phyloP scores from a whole-genome alignment of 352 stramenopile species.

The Pythium monospermum region DNA sequence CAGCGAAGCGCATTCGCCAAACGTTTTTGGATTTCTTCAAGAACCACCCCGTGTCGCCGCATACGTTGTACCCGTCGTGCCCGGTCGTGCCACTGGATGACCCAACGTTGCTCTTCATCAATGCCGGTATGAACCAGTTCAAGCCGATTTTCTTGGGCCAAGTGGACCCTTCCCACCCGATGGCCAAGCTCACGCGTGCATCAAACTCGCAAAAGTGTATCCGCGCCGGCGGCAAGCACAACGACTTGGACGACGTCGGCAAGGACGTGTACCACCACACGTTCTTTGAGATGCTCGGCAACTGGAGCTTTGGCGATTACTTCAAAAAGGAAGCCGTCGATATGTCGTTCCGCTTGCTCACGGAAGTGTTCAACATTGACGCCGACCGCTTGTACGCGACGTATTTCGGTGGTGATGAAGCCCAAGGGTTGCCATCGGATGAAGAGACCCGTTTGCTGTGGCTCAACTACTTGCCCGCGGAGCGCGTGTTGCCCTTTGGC shows the following conservation, averaged over 20 bases:
- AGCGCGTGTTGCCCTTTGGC: conserved; percentile 91
- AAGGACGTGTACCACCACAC: conserved; percentile 99
- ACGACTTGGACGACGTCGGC: conserved; percentile 99
- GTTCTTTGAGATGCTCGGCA: conserved; percentile 99
- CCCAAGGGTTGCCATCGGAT: conserved; percentile 75
- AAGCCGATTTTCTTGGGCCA: conserved; percentile 99
- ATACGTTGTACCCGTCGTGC: conserved; percentile 96
- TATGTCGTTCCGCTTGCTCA: conserved; percentile 96
- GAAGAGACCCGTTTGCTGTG: conserved; percentile 91
- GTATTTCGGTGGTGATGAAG: conserved; percentile 97
- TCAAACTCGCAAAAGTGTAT: conserved; percentile 99
- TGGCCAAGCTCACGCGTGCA: conserved; percentile 90
- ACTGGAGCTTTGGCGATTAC: conserved; percentile 99
- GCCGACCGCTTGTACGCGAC: conserved; percentile 94
- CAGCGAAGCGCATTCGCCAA: conserved; percentile 92
- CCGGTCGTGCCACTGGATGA: conserved; percentile 97
- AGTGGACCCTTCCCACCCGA: conserved; percentile 90
- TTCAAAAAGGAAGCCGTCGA: conserved; percentile 98
- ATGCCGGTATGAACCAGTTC: conserved; percentile 99
- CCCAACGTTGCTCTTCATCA: conserved; percentile 98
- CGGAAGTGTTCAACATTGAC: conserved; percentile 94
- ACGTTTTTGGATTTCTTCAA: conserved; percentile 98
- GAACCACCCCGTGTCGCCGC: conserved; percentile 66
- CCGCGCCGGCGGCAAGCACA: conserved; percentile 98
- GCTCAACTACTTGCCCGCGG: conserved; percentile 81